phyloP scores from a whole-genome alignment of 345 rosid genomes.

The Arabidopsis thaliana region TAIR10.1 NC_003075.7:9520501-9521000 shows the following conservation, averaged over 20 bases:
- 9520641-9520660: conserved; percentile 7
- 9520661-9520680: neutral
- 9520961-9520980: neutral
- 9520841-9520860: conserved; percentile 5
- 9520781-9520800: neutral
- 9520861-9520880: neutral
- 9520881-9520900: conserved; percentile 19
- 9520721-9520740: accelerated
- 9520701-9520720: conserved; percentile 1
- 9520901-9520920: too few relatives aligned
- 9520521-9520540: too few relatives aligned
- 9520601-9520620: conserved; percentile 8
- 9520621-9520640: conserved; percentile 14
- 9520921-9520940: too few relatives aligned
- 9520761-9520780: neutral
- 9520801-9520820: neutral
- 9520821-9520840: conserved; percentile 26
- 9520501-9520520: neutral
- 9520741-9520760: neutral
- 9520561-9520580: too few relatives aligned
- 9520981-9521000: neutral
- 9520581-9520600: neutral
- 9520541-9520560: too few relatives aligned
- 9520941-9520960: too few relatives aligned
- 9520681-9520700: conserved; percentile 24